A percentile compares a stretch with the other conserved stretches of the same genome.
Evolutionary conservation across 495 filamentous ascomycete species (phyloP).

Genomic region (Aspergillus sclerotiicarbonarius): DNA sequence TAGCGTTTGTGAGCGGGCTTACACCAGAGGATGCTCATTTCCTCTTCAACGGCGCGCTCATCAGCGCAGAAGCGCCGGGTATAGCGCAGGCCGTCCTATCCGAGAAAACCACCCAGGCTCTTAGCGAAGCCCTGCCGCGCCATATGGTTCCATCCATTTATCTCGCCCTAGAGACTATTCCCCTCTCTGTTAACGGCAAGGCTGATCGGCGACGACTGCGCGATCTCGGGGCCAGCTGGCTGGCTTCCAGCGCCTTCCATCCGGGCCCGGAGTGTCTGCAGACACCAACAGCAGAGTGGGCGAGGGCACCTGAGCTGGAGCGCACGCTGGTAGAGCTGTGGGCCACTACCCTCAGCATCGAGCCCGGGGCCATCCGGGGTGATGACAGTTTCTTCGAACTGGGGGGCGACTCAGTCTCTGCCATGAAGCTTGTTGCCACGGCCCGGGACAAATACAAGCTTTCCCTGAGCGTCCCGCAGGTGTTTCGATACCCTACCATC

Average conservation of each 20-base stretch:
- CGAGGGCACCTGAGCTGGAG: background rate
- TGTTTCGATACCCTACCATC: too few relatives aligned
- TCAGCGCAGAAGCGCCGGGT: too few relatives aligned
- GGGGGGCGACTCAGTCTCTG: slow-evolving; percentile 22
- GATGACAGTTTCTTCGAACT: slow-evolving; percentile 16
- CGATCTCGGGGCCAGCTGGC: background rate
- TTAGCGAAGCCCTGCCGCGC: slow-evolving; percentile 5
- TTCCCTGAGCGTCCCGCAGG: background rate
- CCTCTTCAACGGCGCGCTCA: too few relatives aligned
- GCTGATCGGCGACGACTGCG: background rate
- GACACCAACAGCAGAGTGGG: background rate
- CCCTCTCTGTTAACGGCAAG: background rate
- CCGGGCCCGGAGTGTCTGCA: too few relatives aligned
- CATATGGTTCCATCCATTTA: background rate
- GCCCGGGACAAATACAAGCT: background rate
- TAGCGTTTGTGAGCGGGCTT: background rate
- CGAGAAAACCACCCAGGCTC: too few relatives aligned
- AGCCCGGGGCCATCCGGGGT: background rate
- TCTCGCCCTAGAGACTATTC: background rate
- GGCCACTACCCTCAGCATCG: background rate
- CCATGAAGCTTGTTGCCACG: slow-evolving; percentile 19
- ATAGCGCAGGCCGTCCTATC: too few relatives aligned
- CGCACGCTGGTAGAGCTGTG: background rate
- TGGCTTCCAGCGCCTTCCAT: background rate
- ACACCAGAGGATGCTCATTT: too few relatives aligned